These are phyloP conservation scores for Colletotrichum nymphaeae DNA, from an alignment of 2,329 filamentous ascomycete species.

Conservation along the genomic window DNA sequence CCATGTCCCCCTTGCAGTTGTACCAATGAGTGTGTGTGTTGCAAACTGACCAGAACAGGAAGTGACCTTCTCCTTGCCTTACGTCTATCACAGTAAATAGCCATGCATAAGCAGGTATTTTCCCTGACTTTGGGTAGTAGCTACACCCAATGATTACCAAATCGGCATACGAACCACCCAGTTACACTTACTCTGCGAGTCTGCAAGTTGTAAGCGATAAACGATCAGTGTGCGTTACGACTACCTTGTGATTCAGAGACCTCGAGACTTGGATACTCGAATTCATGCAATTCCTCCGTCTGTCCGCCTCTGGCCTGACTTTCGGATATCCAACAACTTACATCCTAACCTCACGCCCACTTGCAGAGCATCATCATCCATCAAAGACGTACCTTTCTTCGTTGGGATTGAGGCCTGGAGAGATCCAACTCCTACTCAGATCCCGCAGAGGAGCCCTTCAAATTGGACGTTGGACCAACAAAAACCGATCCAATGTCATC, in stretches of 20 bases:
- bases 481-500: conserved; percentile 17
- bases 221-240: background rate
- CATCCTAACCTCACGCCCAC: conserved; percentile 29
- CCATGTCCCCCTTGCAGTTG: conserved; percentile 15
- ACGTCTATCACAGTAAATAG: background rate
- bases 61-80: conserved; percentile 16
- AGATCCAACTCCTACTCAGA: conserved; percentile 5
- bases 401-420: conserved; percentile 18
- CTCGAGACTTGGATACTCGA: background rate
- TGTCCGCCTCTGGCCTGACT: conserved; percentile 18
- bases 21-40: conserved; percentile 14
- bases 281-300: conserved; percentile 7
- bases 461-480: conserved; percentile 12
- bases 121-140: background rate
- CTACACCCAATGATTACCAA: conserved; percentile 1
- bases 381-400: conserved; percentile 14
- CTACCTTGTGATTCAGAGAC: background rate
- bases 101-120: conserved; percentile 2
- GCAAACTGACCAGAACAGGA: conserved; percentile 19
- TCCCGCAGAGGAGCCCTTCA: background rate
- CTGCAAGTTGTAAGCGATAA: background rate
- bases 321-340: background rate
- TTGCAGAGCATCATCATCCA: background rate
- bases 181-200: background rate
- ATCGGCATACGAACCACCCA: background rate